Base-by-base conservation (phyloP, 331 rosid genomes). In the Prunus yedoensis region DNA sequence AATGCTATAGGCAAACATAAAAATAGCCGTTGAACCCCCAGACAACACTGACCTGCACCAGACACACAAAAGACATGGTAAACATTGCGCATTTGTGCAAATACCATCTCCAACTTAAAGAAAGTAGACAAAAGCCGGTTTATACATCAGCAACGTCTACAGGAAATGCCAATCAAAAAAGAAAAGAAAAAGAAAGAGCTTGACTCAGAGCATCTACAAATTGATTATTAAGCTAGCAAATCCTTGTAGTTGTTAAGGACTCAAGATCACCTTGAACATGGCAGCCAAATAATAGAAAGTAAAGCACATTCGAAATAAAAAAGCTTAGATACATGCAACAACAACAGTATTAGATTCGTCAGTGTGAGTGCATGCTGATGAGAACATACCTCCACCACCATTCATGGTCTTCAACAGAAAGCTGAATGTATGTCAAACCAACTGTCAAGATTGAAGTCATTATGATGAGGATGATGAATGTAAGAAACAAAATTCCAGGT, bases 381-480 rank as follows among this genome's bases (percentile, higher is more conserved):
- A 77, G 35, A 81, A 76, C 85, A 74, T 85, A 92, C 96, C 96
- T 88, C 96, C 97, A 92, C 97, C 97, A 92, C 97, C 97, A 92
- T 61, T 88, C 88, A 79, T 94, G 97, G 77, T 91, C 95, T 86
- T 92, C 96, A 71, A 52, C 88, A 41, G 97, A 85, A 57, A 92
- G 88, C 73, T 92, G 96, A 87, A 92, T 81, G 78, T 88, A 90
- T 25, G 92, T 90, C 89, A 92, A 85, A 58, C 92, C 86, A 64
- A 90, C 72, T 66, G 85, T 92, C 77, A 90, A 76, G 23, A 87
- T 86, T 59, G 91, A 83, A 72, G 85, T 81, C 54, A 88, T 80
- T 64, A 87, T 30, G 38, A 87, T 2, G 50, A 78, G 84, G 62
- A 90, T 83, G 78, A 87, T 51, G 43, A 92, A 84, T 16, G 93